Conservation (phyloP, 495 filamentous ascomycete genomes). For the Daldinia caldariorum region DNA sequence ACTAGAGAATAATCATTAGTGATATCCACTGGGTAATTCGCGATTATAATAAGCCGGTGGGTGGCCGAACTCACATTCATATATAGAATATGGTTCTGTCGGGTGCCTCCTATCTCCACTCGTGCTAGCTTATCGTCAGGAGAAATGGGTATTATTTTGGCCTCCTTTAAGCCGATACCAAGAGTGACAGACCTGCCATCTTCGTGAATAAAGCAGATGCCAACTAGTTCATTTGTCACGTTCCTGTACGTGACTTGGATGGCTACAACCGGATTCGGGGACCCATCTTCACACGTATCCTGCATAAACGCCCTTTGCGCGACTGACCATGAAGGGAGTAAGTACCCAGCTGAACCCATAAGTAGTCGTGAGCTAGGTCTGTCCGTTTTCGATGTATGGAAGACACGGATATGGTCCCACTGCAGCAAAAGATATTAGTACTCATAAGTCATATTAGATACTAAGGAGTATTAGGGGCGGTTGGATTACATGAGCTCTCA, state of each 20-base stretch:
- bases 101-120: neutral
- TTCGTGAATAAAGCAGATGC: neutral
- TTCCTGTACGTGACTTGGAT: neutral
- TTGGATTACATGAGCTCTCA: neutral
- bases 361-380: neutral
- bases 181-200: neutral
- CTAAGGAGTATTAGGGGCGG: neutral
- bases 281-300: neutral
- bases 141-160: neutral
- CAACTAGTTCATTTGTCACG: neutral
- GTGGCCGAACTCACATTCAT: neutral
- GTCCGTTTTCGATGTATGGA: neutral
- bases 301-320: neutral
- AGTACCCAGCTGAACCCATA: neutral
- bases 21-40: neutral
- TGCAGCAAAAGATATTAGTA: neutral
- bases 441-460: neutral
- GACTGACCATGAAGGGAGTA: neutral
- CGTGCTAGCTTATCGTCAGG: neutral
- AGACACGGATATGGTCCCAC: neutral
- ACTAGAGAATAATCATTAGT: neutral
- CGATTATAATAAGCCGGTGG: neutral
- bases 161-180: neutral
- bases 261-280: neutral
- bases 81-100: neutral